Evolutionary conservation across 2,329 filamentous ascomycete genomes (phyloP).

Genomic region (Amesomyces nigricolor): DNA sequence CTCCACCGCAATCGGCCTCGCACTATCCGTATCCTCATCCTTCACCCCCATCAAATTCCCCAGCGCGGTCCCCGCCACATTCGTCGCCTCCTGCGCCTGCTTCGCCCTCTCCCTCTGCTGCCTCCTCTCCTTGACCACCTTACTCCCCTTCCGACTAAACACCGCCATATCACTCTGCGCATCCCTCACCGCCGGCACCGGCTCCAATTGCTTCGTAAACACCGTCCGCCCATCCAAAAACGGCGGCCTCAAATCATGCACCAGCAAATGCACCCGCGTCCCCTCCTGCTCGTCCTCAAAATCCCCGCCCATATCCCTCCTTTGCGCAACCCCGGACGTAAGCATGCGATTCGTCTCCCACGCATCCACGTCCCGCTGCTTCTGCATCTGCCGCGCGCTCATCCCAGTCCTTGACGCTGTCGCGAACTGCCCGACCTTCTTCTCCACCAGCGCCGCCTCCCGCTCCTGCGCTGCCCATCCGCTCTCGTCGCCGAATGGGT

Average conservation of each 20-base stretch:
- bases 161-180: slow-evolving; percentile 98
- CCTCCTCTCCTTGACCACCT: slow-evolving; percentile 82
- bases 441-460: slow-evolving; percentile 70
- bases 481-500: slow-evolving; percentile 76
- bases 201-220: slow-evolving; percentile 95
- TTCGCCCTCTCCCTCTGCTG: slow-evolving; percentile 91
- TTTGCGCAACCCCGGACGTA: slow-evolving; percentile 88
- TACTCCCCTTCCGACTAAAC: slow-evolving; percentile 91
- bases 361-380: slow-evolving; percentile 90
- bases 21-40: slow-evolving; percentile 88
- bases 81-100: slow-evolving; percentile 92
- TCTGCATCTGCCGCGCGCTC: slow-evolving; percentile 71
- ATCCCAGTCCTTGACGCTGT: slow-evolving; percentile 41
- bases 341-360: slow-evolving; percentile 99
- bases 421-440: slow-evolving; percentile 62
- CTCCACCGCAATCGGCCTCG: slow-evolving; percentile 68
- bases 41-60: slow-evolving; percentile 96
- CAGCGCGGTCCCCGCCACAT: slow-evolving; percentile 81
- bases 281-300: slow-evolving; percentile 89
- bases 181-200: slow-evolving; percentile 86
- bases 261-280: slow-evolving; percentile 80
- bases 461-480: slow-evolving; percentile 67
- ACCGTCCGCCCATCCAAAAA: slow-evolving; percentile 93
- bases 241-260: slow-evolving; percentile 89
- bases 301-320: slow-evolving; percentile 72